Base-by-base conservation (phyloP, 306 rosid species). In the Lotus japonicus region DNA sequence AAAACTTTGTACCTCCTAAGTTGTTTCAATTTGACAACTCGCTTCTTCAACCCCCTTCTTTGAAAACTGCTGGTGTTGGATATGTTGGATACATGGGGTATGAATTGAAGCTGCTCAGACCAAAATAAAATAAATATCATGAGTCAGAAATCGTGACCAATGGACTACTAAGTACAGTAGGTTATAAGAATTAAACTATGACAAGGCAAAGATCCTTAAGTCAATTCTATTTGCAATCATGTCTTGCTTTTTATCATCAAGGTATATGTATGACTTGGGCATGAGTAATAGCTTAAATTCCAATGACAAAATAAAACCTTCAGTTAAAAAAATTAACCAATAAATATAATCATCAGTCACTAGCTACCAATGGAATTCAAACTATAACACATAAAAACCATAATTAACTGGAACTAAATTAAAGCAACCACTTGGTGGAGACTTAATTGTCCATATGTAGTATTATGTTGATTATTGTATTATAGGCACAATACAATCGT, bases 21-120 rank as follows among this genome's bases (percentile, higher is more conserved):
- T 75, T 61, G 71, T 82, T 83, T 78, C 42, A 46, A 53, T 53
- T 58, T 68, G 58, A 16, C 51, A 73, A 5, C 16, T 41, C n/a
- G n/a, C n/a, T 80, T 89, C 81, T 80, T 83, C 17, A 70, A 51
- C 61, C 58, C 68, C 77, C 70, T 88, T 73, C 69, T 81, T 42
- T 74, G 69, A 70, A 65, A 31, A 78, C 68, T 83, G 80, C 55
- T n/a, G n/a, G n/a, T n/a, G n/a, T n/a, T n/a, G n/a, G n/a, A n/a
- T n/a, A n/a, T 42, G 59, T 73, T 67, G 64, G 96, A 84, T 64
- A 86, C 79, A 67, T 90, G 97, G 74, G 76, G 87, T 31, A 83
- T 61, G 65, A 92, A 92, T 41, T 49, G 80, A 73, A 92, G 98
- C 97, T 90, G 81, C 71, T 43, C 59, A 48, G 38, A 41, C 46